Evolutionary conservation across 495 filamentous ascomycete species (phyloP).

Genomic region (Penicillium lagena): DNA sequence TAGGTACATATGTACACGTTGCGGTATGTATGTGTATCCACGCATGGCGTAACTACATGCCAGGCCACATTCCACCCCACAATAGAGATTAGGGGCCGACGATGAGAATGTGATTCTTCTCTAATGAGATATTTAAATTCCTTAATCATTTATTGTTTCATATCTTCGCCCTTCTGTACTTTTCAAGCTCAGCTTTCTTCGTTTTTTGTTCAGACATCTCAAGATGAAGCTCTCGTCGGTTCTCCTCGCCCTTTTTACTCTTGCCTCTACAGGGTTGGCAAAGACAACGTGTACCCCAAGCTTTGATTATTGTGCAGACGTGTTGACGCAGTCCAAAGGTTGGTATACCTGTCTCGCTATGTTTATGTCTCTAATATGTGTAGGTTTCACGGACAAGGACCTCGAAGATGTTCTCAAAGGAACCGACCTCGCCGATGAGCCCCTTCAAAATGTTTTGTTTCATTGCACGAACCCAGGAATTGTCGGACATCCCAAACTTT

Average conservation of each 20-base stretch:
- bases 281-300: conserved; percentile 33
- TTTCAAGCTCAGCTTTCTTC: neutral
- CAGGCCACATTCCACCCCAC: conserved; percentile 12
- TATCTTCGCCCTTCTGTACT: neutral
- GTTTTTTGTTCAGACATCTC: neutral
- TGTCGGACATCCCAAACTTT: conserved; percentile 32
- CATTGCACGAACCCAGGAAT: conserved; percentile 35
- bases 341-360: neutral
- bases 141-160: conserved; percentile 1
- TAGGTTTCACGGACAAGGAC: conserved; percentile 31
- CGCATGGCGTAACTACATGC: conserved; percentile 16
- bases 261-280: conserved; percentile 20
- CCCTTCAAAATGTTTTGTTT: conserved; percentile 25
- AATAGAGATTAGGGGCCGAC: no score
- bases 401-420: conserved; percentile 24
- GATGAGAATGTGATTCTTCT: neutral
- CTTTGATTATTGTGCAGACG: conserved; percentile 34
- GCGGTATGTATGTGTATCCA: neutral
- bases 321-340: conserved; percentile 29
- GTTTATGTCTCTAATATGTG: neutral
- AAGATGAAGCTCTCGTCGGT: conserved; percentile 23
- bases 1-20: neutral
- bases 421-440: conserved; percentile 23
- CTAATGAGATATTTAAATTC: neutral
- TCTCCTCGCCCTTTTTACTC: conserved; percentile 16